phyloP scores from a whole-genome alignment of 176 grass and related monocot genomes.

The Typha latifolia region DNA sequence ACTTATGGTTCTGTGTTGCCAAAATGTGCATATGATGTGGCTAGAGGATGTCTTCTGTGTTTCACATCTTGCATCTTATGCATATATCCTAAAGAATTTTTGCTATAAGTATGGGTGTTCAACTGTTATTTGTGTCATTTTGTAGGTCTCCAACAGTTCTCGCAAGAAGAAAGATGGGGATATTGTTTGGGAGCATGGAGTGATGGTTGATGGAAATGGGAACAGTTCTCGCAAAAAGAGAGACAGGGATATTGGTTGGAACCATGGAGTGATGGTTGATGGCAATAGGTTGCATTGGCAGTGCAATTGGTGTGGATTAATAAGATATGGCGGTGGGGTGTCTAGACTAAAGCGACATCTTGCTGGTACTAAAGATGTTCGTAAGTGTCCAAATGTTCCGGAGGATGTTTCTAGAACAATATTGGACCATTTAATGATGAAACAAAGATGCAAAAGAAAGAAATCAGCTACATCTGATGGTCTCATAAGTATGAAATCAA shows the following conservation, averaged over 20 bases:
- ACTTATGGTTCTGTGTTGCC: too few relatives aligned
- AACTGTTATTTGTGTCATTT: neutral
- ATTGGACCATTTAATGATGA: conserved; percentile 49
- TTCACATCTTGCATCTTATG: neutral
- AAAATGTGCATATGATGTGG: too few relatives aligned
- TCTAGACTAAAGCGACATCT: conserved; percentile 92
- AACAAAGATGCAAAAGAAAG: conserved; percentile 25
- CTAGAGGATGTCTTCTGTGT: too few relatives aligned
- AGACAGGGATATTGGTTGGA: conserved; percentile 65
- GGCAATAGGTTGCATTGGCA: conserved; percentile 40
- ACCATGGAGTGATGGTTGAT: conserved; percentile 66
- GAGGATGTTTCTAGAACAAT: conserved; percentile 49
- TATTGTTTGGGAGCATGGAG: conserved; percentile 65
- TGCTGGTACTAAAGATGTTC: conserved; percentile 76
- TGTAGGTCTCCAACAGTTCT: conserved; percentile 4
- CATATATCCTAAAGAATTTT: neutral
- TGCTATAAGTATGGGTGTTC: neutral
- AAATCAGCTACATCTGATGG: neutral
- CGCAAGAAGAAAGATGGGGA: conserved; percentile 26
- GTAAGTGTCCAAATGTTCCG: conserved; percentile 76
- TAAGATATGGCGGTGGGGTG: conserved; percentile 74
- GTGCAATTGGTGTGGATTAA: conserved; percentile 78
- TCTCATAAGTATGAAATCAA: conserved; percentile 15
- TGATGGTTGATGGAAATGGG: conserved; percentile 52
- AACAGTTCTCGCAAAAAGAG: conserved; percentile 3